Evolutionary conservation across 1,139 yeast species (phyloP).

Genomic region (Geotrichum candidum): DNA sequence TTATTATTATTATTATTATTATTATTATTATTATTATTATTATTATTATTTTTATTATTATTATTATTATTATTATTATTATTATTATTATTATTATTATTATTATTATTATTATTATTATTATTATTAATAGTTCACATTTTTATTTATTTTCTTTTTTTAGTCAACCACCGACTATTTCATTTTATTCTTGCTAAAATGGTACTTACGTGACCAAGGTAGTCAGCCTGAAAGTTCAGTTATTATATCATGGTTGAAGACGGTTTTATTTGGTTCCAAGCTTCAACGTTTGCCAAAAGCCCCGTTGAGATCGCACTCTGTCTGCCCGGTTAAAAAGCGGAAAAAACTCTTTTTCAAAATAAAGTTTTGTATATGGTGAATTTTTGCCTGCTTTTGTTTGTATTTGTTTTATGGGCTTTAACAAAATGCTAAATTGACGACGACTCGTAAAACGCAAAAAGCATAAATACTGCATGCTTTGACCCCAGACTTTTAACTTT

Average conservation of each 20-base stretch:
- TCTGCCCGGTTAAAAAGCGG: neutral
- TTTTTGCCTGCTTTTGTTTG: neutral
- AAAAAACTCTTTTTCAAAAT: too few species aligned
- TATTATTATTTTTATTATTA: neutral
- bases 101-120: neutral
- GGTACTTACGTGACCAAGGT: too few species aligned
- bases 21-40: neutral
- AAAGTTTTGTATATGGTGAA: neutral
- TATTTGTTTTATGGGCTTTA: neutral
- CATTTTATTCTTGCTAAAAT: neutral
- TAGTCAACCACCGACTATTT: neutral
- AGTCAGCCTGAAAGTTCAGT: too few species aligned
- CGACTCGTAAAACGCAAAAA: neutral
- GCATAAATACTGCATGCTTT: neutral
- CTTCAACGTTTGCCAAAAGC: neutral
- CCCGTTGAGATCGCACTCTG: neutral
- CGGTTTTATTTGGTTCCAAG: neutral
- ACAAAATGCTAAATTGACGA: neutral
- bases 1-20: neutral
- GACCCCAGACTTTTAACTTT: neutral
- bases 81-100: neutral
- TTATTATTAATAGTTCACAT: neutral
- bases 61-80: neutral
- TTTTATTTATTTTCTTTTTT: too few species aligned
- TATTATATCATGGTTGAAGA: too few species aligned